Base-by-base conservation (phyloP, 768 basidiomycete species). In the Porpolomopsis calyptriformis region DNA sequence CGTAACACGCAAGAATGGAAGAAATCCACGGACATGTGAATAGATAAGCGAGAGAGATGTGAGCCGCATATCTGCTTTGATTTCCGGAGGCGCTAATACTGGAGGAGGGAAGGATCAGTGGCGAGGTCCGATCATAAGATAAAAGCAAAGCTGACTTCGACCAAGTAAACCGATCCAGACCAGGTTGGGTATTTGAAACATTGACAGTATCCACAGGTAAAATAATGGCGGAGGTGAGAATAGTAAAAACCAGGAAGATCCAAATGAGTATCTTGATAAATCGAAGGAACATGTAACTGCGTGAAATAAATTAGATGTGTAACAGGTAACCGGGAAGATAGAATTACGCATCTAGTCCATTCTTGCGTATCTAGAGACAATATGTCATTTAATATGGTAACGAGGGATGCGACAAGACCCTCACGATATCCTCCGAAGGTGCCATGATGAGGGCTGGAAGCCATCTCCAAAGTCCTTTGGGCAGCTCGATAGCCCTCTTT, bases 311-410 rank as follows among this genome's bases (percentile, higher is more conserved):
- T 34, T 22, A n/a, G 7, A 27, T 8, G 8, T 4, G 22, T 4
- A 19, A 40, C 38, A 37, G 3, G 26, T 29, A 20, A 34, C 7
- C 40, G 18, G 20, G 9, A 68, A 31, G 63, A 53, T 19, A 19
- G 24, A 71, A 67, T 53, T 72, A 82, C 58, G 82, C 80, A 60
- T 85, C 83, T 44, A 80, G 65, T 0, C 78, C 78, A 61, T 81
- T 81, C 58, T 76, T 74, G 14, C 66, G 57, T 49, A 76, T 77
- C 74, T 76, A 43, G 14, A 47, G 45, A 27, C 22, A 39, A 19
- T 25, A 38, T 24, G 35, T 26, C 43, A 18, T 2, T 39, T 10
- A 25, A 4, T 8, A 26, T 19, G n/a, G 38, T 27, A 18, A 18
- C 20, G 23, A 20, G 14, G 6, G 12, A 12, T 24, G 27, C 18